Evolutionary conservation across 257 asterid species (phyloP).

Genomic region (Petunia axillaris): DNA sequence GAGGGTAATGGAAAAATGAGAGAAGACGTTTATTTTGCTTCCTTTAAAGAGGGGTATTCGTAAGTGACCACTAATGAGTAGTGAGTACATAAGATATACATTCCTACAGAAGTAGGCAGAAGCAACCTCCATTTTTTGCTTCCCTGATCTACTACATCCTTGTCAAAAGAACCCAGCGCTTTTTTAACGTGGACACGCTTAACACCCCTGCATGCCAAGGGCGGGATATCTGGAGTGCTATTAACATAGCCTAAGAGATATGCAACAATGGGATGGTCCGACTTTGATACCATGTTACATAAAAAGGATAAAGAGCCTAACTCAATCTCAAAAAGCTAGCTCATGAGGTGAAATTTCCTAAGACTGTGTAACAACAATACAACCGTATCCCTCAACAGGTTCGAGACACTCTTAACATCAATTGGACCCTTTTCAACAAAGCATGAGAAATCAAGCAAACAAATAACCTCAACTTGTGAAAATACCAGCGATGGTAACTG

Average conservation of each 20-base stretch:
- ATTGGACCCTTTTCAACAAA: background rate
- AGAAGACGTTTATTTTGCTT: background rate
- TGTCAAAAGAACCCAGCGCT: background rate
- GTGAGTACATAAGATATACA: background rate
- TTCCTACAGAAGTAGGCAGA: slow-evolving; percentile 1
- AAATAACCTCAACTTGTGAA: background rate
- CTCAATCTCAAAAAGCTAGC: slow-evolving; percentile 13
- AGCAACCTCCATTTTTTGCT: background rate
- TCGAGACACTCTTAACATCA: background rate
- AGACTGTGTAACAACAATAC: background rate
- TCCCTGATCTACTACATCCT: background rate
- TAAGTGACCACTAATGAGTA: background rate
- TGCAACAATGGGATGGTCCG: background rate
- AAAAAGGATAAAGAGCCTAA: background rate
- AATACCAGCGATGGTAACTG: background rate
- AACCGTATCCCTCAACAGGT: background rate
- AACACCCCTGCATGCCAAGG: background rate
- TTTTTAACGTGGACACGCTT: background rate
- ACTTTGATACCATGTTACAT: background rate
- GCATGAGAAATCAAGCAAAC: background rate
- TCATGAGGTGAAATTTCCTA: background rate
- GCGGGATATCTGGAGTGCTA: background rate
- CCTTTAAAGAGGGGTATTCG: background rate
- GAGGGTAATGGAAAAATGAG: background rate
- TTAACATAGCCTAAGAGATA: background rate